Evolutionary conservation across 306 rosid genomes (phyloP), one percentile per base, ranked within the genome.

Genomic region (Citrullus mucosospermus): DNA sequence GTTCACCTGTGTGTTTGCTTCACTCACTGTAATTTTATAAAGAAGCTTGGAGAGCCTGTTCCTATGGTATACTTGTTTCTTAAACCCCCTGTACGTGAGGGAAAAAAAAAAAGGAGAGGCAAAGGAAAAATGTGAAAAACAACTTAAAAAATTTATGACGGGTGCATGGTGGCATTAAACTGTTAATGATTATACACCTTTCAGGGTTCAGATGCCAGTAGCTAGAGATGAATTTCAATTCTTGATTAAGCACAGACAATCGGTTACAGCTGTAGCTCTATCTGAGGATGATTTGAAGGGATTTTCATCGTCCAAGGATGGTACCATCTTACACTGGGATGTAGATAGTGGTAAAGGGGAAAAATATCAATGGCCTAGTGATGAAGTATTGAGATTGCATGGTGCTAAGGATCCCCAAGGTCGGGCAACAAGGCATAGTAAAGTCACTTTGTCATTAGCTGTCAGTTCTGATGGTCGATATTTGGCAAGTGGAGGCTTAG

Each of bases 251-350:
- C 97, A 95, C 56, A 82, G 88, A 17, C 91, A 92, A 44, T 51
- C 93, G 44, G 97, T 95, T 53, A 91, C 97, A 6, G 92, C 91
- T 5, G 97, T 92, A 83, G 93, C 87, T 48, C 81, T 95, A 58
- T 86, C 98, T 8, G 97, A 91, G 51, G 97, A 92, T 82, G 97
- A 95, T 75, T 78, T 62, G 17, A 95, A 80, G 89, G 99, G 98
- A 4, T 95, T 91, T 84, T 95, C 97, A 61, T 96, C 99, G 48
- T 92, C 97, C 2, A 95, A 95, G 88, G 99, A 92, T 56, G 98
- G 99, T 32, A 80, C 77, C 30, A 91, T 95, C 83, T 72, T 90
- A 84, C 96, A 86, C 16, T 95, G 99, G 99, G 97, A 95, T 85
- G 90, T 95, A 82, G 89, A 86, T 44, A 82, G 85, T 83, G 97